These are phyloP conservation scores for Annulohypoxylon moriforme DNA, from an alignment of 495 filamentous ascomycete species.

Conservation along the genomic window DNA sequence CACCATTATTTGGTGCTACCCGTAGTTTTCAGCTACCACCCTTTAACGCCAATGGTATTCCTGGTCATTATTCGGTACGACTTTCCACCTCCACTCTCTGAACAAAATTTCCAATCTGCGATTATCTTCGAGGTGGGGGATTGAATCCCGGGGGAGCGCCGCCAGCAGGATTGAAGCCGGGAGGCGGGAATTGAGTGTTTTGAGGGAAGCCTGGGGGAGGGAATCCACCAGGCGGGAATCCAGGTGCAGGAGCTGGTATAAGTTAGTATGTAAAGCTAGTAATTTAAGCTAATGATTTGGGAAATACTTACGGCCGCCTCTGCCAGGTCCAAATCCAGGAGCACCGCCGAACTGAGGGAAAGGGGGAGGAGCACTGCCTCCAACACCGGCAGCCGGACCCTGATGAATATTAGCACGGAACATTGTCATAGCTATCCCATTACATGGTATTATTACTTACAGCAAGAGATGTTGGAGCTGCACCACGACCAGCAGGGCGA, in stretches of 20 bases:
- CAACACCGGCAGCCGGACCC: conserved; percentile 91
- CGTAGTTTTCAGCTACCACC: conserved; percentile 45
- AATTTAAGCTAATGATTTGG: conserved; percentile 1
- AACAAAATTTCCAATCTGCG: conserved; percentile 25
- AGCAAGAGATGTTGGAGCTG: conserved; percentile 80
- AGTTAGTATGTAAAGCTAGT: conserved; percentile 19
- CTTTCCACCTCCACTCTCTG: conserved; percentile 25
- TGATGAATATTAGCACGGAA: conserved; percentile 50
- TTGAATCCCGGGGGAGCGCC: conserved; percentile 74
- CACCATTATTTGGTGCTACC: conserved; percentile 34
- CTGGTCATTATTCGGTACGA: conserved; percentile 31
- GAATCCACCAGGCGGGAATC: conserved; percentile 68
- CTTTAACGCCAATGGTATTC: conserved; percentile 51
- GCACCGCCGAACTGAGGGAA: conserved; percentile 70
- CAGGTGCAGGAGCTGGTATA: conserved; percentile 68
- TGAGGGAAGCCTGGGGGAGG: conserved; percentile 61
- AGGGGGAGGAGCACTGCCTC: conserved; percentile 78
- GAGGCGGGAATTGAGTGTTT: conserved; percentile 73
- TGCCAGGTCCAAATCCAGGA: conserved; percentile 77
- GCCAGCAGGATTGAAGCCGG: conserved; percentile 72
- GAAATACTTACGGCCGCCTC: conserved; percentile 74
- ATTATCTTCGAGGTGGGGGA: conserved; percentile 72
- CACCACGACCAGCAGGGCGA: conserved; percentile 90
- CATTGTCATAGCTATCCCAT: conserved; percentile 35
- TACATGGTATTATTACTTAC: conserved; percentile 54